phyloP scores from a whole-genome alignment of 192 early-diverging fungal genomes.

The Coemansia sp. region DNA sequence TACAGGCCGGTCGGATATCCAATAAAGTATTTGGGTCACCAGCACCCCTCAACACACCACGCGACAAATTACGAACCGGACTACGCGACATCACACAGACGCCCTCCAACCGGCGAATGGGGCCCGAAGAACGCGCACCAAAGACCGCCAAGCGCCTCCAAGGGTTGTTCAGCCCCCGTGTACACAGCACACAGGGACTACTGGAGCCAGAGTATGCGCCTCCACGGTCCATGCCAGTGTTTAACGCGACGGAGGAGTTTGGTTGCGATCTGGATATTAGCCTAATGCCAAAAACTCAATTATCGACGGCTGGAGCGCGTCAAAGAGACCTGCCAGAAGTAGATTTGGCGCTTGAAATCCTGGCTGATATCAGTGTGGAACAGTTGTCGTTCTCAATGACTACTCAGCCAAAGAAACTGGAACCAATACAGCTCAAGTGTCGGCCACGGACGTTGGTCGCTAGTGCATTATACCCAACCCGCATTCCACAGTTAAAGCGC shows the following conservation, averaged over 20 bases:
- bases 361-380: conserved; percentile 19
- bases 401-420: conserved; percentile 11
- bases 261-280: conserved; percentile 41
- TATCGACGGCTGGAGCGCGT: conserved; percentile 6
- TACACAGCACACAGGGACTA: conserved; percentile 17
- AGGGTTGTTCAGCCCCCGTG: conserved; percentile 30
- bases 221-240: background rate
- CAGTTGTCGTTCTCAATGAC: conserved; percentile 9
- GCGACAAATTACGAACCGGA: conserved; percentile 26
- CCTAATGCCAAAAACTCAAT: conserved; percentile 40
- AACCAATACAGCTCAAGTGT: conserved; percentile 12
- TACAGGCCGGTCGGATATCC: conserved; percentile 4
- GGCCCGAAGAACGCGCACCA: conserved; percentile 14
- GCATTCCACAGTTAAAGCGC: conserved; percentile 52
- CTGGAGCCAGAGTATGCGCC: conserved; percentile 52
- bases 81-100: conserved; percentile 38
- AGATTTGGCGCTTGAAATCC: conserved; percentile 27
- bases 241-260: conserved; percentile 32
- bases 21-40: conserved; percentile 27
- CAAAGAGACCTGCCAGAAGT: conserved; percentile 23
- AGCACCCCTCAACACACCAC: conserved; percentile 19
- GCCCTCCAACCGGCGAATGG: conserved; percentile 14
- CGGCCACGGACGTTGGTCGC: conserved; percentile 27
- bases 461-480: conserved; percentile 31
- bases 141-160: conserved; percentile 29